A percentile compares a stretch with the other conserved stretches of the same genome.
These are phyloP conservation scores for Blepharisma japonicum DNA, from an alignment of 73 alveolate genomes.

Conservation along the genomic window DNA sequence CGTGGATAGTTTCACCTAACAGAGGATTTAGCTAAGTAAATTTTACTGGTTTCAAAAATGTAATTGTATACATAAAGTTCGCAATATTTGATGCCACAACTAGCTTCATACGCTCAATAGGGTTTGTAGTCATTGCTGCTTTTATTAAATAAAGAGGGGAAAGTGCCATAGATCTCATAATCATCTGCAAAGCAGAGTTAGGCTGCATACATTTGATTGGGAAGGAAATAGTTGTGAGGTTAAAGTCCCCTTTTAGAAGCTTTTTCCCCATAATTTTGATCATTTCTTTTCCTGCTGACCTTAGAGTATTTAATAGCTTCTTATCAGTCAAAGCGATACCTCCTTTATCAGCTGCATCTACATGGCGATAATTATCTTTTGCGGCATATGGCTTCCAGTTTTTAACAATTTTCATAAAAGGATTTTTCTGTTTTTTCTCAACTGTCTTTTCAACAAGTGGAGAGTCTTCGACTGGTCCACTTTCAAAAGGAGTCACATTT, in stretches of 20 bases:
- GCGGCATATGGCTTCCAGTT: background rate
- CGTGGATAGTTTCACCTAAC: constrained; percentile 95
- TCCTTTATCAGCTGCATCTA: constrained; percentile 48
- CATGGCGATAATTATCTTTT: constrained; percentile 45
- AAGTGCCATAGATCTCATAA: constrained; percentile 37
- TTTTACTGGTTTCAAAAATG: constrained; percentile 74
- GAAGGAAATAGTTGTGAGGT: constrained; percentile 65
- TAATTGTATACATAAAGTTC: constrained; percentile 53
- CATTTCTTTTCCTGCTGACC: constrained; percentile 72
- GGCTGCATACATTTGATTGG: constrained; percentile 82
- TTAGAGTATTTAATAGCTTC: constrained; percentile 28
- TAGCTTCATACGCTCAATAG: constrained; percentile 70
- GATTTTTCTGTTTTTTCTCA: background rate
- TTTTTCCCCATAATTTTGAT: constrained; percentile 64
- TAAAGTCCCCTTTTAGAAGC: constrained; percentile 64
- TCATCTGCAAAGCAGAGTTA: constrained; percentile 51
- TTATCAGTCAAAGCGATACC: constrained; percentile 47
- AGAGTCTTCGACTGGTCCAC: too few relatives aligned
- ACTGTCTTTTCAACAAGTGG: too few relatives aligned
- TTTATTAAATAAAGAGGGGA: constrained; percentile 64
- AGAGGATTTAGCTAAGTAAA: constrained; percentile 70
- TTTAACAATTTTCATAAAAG: background rate
- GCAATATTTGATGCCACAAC: constrained; percentile 59
- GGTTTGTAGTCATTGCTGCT: constrained; percentile 70
- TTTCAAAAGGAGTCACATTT: too few relatives aligned